Base-by-base conservation (phyloP, 1,284 basidiomycete genomes). In the Ceratobasidium sp. region DNA sequence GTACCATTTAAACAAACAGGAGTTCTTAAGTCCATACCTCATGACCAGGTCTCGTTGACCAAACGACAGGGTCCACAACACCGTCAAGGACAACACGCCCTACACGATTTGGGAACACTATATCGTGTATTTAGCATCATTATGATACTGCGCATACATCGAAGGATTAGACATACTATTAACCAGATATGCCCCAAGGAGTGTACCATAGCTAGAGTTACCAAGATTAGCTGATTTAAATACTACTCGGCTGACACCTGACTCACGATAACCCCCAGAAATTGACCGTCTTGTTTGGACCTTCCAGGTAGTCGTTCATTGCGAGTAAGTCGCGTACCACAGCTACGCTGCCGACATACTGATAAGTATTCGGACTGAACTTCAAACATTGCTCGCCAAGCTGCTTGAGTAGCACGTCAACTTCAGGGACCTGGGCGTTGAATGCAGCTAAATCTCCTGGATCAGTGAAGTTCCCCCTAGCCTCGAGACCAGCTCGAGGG, bases 171-270 rank as follows among this genome's bases (percentile, higher is more conserved):
- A 54, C 66, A 13, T 26, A 67, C 79, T 79, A 42, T 79, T 79
- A 17, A 70, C 50, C 20, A 79, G 64, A 33, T 78, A 78, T 23
- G 7, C 42, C 3, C 78, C 78, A 13, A 81, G 64, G 1, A 80
- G 52, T 2, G 80, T 78, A 23, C 80, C 80, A 62, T 81, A 80
- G 3, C 65, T 67, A n/a, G 4, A 23, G 3, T 4, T 28, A 57
- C 78, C 79, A 57, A 1, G 28, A 28, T 4, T 40, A 20, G 52
- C 46, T 4, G 13, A 12, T 13, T 17, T 38, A 26, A 44, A 23
- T 28, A 61, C 12, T 28, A 13, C 0, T 10, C 13, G 7, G 46
- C 20, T 9, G 50, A 26, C 7, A 9, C 13, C 5, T 46, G 5
- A 52, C 64, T 65, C 40, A 77, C 44, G 65, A 67, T 28, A 76